Evolutionary conservation across 108 stramenopile species (phyloP), one percentile per base, ranked within the genome.

Genomic region (Fistulifera pelliculosa): DNA sequence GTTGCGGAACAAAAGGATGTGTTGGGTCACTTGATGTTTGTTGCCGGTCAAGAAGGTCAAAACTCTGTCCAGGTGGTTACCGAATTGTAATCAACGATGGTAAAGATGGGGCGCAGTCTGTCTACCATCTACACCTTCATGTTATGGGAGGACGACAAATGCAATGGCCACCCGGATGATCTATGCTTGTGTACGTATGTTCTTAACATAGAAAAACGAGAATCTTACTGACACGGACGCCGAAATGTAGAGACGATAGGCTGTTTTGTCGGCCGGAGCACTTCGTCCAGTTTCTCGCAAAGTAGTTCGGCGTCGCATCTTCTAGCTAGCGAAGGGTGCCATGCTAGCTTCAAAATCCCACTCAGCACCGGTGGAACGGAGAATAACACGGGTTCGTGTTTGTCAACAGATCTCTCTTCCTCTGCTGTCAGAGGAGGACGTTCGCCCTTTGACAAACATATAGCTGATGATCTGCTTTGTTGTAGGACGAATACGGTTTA

Each of bases 51-150:
- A 27, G 66, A 95, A 40, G 96, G 92, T 17, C 83, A 85, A 56
- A 64, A 92, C 76, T 93, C 39, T 86, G 90, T 60, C 87, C 83
- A 0, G 68, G 79, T 26, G 95, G 95, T 18, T 97, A 90, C 60
- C 82, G 96, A n/a, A 56, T 96, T 49, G 93, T 95, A 2, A 77
- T 97, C 31, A 97, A 97, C 65, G 94, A 97, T 63, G 96, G 96
- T 1, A 74, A 70, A 27, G 69, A 94, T 40, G 96, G 94, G 13
- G 86, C 87, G 24, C 96, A 97, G 68, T 74, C 72, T 53, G 96
- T 97, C 1, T 95, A 93, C 58, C 96, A 97, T 68, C 56, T 97
- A 26, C 96, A 97, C 56, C 22, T 85, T 22, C 94, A 95, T 64
- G 87, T 97, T 24, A 47, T 97, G 41, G 96, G 95, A 56, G 95